Conservation (phyloP, 257 asterid genomes). For the Solanum bukasovii region DNA sequence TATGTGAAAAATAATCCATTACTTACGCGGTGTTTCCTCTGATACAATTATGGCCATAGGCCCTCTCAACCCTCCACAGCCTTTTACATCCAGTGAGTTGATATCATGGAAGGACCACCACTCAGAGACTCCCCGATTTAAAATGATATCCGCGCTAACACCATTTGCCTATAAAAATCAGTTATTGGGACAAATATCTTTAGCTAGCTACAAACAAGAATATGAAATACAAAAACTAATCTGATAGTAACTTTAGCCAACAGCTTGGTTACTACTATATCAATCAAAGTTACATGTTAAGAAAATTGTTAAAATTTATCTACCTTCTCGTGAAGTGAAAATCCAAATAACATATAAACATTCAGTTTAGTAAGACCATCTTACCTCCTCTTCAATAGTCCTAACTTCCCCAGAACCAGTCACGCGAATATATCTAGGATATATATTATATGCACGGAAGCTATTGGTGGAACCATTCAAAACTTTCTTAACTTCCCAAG, state of each 20-base stretch:
- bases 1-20: background rate
- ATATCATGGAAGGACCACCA: slow-evolving; percentile 98
- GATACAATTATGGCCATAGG: slow-evolving; percentile 95
- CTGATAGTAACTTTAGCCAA: background rate
- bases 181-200: background rate
- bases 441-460: slow-evolving; percentile 56
- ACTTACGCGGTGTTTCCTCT: slow-evolving; percentile 99
- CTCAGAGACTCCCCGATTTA: slow-evolving; percentile 43
- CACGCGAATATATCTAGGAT: slow-evolving; percentile 79
- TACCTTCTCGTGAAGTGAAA: background rate
- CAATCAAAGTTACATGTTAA: background rate
- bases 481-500: slow-evolving; percentile 65
- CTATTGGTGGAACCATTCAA: slow-evolving; percentile 68
- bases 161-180: slow-evolving; percentile 40
- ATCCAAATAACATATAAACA: background rate
- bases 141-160: slow-evolving; percentile 73
- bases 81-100: slow-evolving; percentile 31
- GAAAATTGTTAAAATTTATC: background rate
- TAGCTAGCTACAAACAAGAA: background rate
- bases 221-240: background rate
- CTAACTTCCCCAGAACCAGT: slow-evolving; percentile 98
- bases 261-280: background rate
- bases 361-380: background rate
- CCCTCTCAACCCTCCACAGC: slow-evolving; percentile 66
- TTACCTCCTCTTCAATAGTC: slow-evolving; percentile 78